Base-by-base conservation (phyloP, 345 rosid species). In the Adansonia digitata region DNA sequence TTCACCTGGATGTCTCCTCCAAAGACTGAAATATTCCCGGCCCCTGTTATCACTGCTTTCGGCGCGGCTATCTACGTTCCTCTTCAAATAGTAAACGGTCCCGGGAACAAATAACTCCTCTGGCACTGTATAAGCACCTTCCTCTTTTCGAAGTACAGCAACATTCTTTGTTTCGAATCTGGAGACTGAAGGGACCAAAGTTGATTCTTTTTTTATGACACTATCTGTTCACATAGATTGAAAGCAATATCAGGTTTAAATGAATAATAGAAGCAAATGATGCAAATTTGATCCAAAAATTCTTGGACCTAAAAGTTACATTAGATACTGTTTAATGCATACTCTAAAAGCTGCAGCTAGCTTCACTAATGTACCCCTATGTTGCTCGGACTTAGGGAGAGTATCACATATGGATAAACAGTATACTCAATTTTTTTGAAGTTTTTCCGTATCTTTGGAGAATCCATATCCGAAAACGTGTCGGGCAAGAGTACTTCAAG, bases 91-190 rank as follows among this genome's bases (percentile, higher is more conserved):
- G 86, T 91, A 95, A 5, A 89, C 87, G 0, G 86, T 64, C 0
- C 98, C 98, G 0, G 98, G 97, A 46, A 95, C 91, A 72, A 86
- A 85, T 69, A 95, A 83, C 84, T 94, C 97, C 77, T 83, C 92
- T 1, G 88, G 84, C 43, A 74, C 63, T 7, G 52, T 15, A 34
- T n/a, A 17, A 18, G 65, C 60, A 53, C 76, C 39, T 71, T 51
- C 79, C 31, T 85, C 81, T 74, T 75, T 70, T 57, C 45, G 46
- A 29, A 62, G 35, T 61, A 67, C 63, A 6, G 48, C 45, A 5
- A 35, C 75, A 61, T 76, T 78, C 55, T 82, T 73, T 27, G 52
- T 71, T 5, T 76, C 52, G 0, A 81, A 26, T 57, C 77, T 75
- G 17, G 82, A 49, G 3, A 29, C 59, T 14, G 2, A 63, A 22